Conservation (phyloP, 495 filamentous ascomycete species). For the Penicillium lividum region DNA sequence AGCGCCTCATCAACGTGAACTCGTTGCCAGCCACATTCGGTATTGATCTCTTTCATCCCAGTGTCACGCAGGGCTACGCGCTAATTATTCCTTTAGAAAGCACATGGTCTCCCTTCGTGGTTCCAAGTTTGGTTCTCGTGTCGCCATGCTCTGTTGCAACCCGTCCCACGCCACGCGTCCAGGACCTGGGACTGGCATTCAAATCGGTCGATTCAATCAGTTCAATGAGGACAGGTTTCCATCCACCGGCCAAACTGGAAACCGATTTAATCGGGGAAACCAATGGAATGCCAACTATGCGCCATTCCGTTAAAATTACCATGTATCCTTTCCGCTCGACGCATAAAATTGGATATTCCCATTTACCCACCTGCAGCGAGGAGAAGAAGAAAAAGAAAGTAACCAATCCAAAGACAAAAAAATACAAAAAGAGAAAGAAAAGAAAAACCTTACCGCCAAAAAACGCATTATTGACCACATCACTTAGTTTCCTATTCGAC, state of each 20-base stretch:
- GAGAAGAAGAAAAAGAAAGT: not conserved
- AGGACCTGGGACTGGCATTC: constrained; percentile 72
- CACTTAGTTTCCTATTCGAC: constrained; percentile 10
- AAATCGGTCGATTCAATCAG: constrained; percentile 57
- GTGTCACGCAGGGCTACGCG: not conserved
- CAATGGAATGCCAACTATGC: constrained; percentile 44
- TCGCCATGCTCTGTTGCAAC: constrained; percentile 98
- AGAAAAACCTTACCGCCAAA: not conserved
- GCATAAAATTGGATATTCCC: not conserved
- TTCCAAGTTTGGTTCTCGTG: constrained; percentile 96
- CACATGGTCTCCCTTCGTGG: constrained; percentile 99
- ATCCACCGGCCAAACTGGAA: constrained; percentile 27
- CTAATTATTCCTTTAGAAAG: constrained; percentile 55
- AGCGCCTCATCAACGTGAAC: constrained; percentile 81
- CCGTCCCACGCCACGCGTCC: constrained; percentile 82
- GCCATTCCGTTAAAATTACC: constrained; percentile 35
- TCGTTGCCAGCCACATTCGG: constrained; percentile 90
- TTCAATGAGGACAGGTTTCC: constrained; percentile 52
- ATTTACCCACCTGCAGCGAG: not conserved
- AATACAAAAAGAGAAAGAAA: constrained; percentile 2
- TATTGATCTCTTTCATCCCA: constrained; percentile 24
- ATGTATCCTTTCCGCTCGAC: not conserved
- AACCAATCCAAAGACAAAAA: constrained; percentile 1
- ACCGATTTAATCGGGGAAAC: constrained; percentile 38
- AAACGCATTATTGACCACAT: not conserved